phyloP scores from a whole-genome alignment of 2,329 filamentous ascomycete genomes.

The Colletotrichum abscissum region DNA sequence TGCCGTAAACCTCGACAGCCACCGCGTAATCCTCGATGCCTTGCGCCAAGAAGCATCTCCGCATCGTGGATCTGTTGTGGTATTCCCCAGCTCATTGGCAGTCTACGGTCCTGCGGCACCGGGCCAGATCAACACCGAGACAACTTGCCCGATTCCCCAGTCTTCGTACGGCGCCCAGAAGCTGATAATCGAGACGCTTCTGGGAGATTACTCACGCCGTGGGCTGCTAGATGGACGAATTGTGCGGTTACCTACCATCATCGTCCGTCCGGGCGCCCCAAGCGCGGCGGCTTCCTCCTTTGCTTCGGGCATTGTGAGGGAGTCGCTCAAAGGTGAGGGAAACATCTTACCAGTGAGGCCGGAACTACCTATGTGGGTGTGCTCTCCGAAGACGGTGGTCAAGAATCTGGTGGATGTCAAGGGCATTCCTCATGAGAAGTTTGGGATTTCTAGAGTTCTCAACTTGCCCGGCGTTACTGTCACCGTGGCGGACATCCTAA shows the following conservation, averaged over 20 bases:
- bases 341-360: constrained; percentile 56
- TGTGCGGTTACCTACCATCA: constrained; percentile 69
- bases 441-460: constrained; percentile 56
- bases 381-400: constrained; percentile 57
- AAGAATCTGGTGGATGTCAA: constrained; percentile 57
- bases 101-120: constrained; percentile 61
- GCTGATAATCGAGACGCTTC: constrained; percentile 68
- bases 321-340: constrained; percentile 62
- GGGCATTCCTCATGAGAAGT: constrained; percentile 49
- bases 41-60: constrained; percentile 48
- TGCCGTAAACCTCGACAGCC: constrained; percentile 69
- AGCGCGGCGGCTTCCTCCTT: constrained; percentile 71
- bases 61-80: constrained; percentile 61
- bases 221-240: constrained; percentile 67
- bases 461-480: constrained; percentile 65
- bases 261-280: constrained; percentile 69
- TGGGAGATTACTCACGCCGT: constrained; percentile 63
- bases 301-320: constrained; percentile 70
- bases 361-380: constrained; percentile 58
- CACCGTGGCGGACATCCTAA: constrained; percentile 63
- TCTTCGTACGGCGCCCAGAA: constrained; percentile 72
- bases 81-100: constrained; percentile 70
- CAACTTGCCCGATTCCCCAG: constrained; percentile 62
- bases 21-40: constrained; percentile 62
- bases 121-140: constrained; percentile 50